Base-by-base conservation (phyloP, 306 rosid genomes). In the Inga laurina region DNA sequence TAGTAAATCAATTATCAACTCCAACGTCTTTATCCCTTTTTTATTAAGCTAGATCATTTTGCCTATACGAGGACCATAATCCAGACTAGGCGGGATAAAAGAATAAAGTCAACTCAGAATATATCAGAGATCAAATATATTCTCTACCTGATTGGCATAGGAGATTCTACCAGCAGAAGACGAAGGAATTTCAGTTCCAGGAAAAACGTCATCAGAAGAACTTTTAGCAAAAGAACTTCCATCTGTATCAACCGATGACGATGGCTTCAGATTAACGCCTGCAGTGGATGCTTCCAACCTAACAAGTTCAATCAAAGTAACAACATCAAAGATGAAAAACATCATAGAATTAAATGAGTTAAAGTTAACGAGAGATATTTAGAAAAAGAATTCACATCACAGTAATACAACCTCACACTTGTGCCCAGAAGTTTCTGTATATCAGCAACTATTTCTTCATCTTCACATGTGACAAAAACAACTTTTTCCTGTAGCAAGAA, bases 391-490 rank as follows among this genome's bases (percentile, higher is more conserved):
- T 54, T 75, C 43, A 73, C 54, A 57, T 76, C 79, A 22, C 51
- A 82, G 52, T 57, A 75, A 83, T 73, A 75, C 86, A 66, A 96
- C 98, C 98, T 96, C 86, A 89, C 90, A 80, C 51, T 74, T 78
- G 83, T 86, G 62, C 98, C 98, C 34, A 72, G 57, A 78, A 89
- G 92, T 73, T 85, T 90, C 82, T 87, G 82, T 64, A 91, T 81
- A 81, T 85, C 93, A 68, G 90, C 83, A 81, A 91, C 74, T 76
- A 77, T 85, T 79, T 96, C 99, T 64, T 92, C 90, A 43, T 94
- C 99, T 79, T 96, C 99, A 68, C 98, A 96, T 54, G 98, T 94
- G 87, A 96, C 99, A 49, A 96, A 92, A 62, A 90, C 94, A 54
- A 96, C 98, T 84, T 94, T 96, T 88, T 96, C 99, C 98, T 96